phyloP scores from a whole-genome alignment of 2,329 filamentous ascomycete species.

The Didymella glomerata region DNA sequence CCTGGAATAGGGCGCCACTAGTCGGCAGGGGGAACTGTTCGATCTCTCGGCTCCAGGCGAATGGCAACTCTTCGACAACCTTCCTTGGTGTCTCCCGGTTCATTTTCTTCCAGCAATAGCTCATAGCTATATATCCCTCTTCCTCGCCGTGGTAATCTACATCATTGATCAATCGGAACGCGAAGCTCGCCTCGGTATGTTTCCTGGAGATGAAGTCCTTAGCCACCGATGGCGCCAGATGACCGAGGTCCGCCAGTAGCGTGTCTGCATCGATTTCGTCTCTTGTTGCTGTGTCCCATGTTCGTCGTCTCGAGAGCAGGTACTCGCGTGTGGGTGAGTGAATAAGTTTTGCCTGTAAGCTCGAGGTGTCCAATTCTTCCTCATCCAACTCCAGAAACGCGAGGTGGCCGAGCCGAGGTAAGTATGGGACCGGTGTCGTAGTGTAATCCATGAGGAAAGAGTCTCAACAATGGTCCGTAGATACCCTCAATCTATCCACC shows the following conservation, averaged over 20 bases:
- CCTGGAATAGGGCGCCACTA: conserved; percentile 52
- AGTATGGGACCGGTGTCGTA: conserved; percentile 23
- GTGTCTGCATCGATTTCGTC: conserved; percentile 32
- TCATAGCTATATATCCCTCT: conserved; percentile 54
- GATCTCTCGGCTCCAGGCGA: conserved; percentile 46
- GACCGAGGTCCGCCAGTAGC: conserved; percentile 39
- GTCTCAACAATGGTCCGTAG: conserved; percentile 21
- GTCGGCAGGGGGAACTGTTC: conserved; percentile 53
- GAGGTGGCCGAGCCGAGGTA: conserved; percentile 36
- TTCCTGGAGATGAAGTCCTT: conserved; percentile 44
- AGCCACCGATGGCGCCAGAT: conserved; percentile 41
- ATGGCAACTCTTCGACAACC: conserved; percentile 42
- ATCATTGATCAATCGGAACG: conserved; percentile 53
- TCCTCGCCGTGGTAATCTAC: conserved; percentile 44
- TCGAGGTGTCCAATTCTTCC: conserved; percentile 42
- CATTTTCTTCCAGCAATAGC: conserved; percentile 53
- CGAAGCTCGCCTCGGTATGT: conserved; percentile 29
- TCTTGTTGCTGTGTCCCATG: conserved; percentile 10
- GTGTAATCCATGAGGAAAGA: conserved; percentile 31
- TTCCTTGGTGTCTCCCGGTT: conserved; percentile 37
- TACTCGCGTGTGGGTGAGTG: conserved; percentile 27
- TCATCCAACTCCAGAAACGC: conserved; percentile 43
- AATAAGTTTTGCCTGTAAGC: conserved; percentile 38
- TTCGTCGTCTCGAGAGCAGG: conserved; percentile 25
- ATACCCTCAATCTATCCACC: conserved; percentile 8